These are phyloP conservation scores for Glarea lozoyensis DNA, from an alignment of 495 filamentous ascomycete genomes.

Conservation along the genomic window DNA sequence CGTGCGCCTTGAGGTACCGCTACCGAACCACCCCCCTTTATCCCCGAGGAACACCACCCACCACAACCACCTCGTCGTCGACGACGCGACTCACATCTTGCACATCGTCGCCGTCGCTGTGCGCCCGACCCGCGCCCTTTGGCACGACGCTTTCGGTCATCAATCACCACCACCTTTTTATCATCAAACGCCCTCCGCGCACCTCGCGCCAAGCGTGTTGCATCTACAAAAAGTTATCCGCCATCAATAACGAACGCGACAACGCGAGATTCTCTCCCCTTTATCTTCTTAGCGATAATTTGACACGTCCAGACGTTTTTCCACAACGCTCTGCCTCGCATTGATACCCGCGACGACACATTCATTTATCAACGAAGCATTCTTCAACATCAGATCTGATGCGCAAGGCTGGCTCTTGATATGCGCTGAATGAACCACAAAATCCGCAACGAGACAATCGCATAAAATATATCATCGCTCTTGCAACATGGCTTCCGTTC, in stretches of 20 bases:
- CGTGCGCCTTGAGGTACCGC: too few species aligned
- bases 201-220: slow-evolving; percentile 21
- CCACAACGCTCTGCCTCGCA: not conserved
- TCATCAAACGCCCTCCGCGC: too few species aligned
- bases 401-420: slow-evolving; percentile 23
- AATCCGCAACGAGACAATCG: not conserved
- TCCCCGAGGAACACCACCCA: slow-evolving; percentile 6
- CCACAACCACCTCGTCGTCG: slow-evolving; percentile 13
- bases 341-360: slow-evolving; percentile 5
- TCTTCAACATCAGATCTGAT: slow-evolving; percentile 15
- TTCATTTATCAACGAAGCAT: slow-evolving; percentile 8
- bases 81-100: slow-evolving; percentile 17
- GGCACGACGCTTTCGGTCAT: slow-evolving; percentile 8
- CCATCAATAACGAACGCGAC: slow-evolving; percentile 21
- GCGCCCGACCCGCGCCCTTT: slow-evolving; percentile 2
- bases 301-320: slow-evolving; percentile 1
- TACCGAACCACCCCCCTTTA: slow-evolving; percentile 11
- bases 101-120: slow-evolving; percentile 2
- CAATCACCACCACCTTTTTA: too few species aligned
- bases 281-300: too few species aligned
- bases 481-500: slow-evolving; percentile 65
- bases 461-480: not conserved
- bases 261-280: slow-evolving; percentile 12
- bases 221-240: slow-evolving; percentile 17
- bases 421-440: slow-evolving; percentile 14